Evolutionary conservation across 805 yeast species (phyloP).

Genomic region (Starmera quercuum): DNA sequence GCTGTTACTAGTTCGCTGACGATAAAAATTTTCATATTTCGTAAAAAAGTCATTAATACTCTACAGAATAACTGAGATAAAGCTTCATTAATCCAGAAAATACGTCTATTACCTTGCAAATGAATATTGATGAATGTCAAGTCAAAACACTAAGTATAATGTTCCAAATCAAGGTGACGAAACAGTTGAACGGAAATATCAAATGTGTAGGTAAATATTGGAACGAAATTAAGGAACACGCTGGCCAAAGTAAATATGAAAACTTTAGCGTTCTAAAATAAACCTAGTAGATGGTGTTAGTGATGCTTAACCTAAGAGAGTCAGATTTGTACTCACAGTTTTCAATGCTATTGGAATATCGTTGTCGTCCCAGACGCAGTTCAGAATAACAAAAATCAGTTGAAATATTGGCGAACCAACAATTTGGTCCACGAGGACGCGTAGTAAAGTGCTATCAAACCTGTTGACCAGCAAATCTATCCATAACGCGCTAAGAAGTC

Average conservation of each 20-base stretch:
- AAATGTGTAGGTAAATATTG: constrained; percentile 37
- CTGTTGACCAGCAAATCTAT: constrained; percentile 35
- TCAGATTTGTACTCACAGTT: no score
- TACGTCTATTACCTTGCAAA: no score
- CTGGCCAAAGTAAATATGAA: constrained; percentile 54
- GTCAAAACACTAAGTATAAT: constrained; percentile 34
- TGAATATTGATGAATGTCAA: no score
- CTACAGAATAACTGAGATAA: no score
- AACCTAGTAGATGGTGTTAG: constrained; percentile 10
- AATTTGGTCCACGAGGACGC: constrained; percentile 45
- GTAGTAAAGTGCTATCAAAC: constrained; percentile 26
- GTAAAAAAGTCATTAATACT: no score
- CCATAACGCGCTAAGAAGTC: constrained; percentile 48
- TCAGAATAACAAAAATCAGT: constrained; percentile 37
- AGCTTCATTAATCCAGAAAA: no score
- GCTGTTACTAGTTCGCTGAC: no score
- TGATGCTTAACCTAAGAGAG: no score
- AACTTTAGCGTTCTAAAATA: constrained; percentile 41
- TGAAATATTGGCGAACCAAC: constrained; percentile 52
- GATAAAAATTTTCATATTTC: no score
- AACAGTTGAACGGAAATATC: constrained; percentile 52
- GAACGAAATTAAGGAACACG: constrained; percentile 44
- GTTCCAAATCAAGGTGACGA: constrained; percentile 51
- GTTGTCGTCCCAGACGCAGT: constrained; percentile 48
- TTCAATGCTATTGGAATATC: constrained; percentile 24